A percentile compares a stretch with the other conserved stretches of the same genome.
phyloP scores from a whole-genome alignment of 345 rosid species.

The Brassica rapa region DNA sequence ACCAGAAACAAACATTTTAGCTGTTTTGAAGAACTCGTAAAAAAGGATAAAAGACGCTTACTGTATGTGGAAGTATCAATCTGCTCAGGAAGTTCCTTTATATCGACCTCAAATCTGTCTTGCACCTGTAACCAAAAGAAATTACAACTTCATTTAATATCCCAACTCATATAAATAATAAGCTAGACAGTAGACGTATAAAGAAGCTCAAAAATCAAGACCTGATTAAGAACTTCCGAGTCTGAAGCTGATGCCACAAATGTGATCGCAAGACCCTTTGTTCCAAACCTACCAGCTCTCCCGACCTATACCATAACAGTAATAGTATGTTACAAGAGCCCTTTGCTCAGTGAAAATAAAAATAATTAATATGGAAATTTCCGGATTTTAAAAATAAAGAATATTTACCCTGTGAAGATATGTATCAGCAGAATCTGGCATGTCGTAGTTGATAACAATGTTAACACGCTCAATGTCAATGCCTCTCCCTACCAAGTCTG shows the following conservation, averaged over 20 bases:
- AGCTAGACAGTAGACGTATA: background rate
- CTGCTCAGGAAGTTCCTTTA: constrained; percentile 95
- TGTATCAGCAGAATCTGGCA: constrained; percentile 99
- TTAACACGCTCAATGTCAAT: constrained; percentile 99
- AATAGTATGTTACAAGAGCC: background rate
- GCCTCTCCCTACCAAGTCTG: constrained; percentile 96
- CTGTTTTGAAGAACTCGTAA: background rate
- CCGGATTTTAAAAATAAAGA: background rate
- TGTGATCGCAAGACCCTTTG: constrained; percentile 97
- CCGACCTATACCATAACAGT: constrained; percentile 62
- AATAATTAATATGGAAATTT: background rate
- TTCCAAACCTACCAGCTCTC: constrained; percentile 98
- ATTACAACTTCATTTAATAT: background rate
- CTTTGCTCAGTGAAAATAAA: background rate
- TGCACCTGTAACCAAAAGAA: constrained; percentile 56
- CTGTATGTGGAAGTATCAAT: constrained; percentile 93
- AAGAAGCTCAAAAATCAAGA: constrained; percentile 20
- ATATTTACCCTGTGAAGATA: constrained; percentile 81
- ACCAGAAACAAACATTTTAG: background rate
- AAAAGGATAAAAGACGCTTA: constrained; percentile 37
- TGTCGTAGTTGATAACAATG: constrained; percentile 96
- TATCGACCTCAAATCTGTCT: constrained; percentile 93
- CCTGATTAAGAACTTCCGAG: constrained; percentile 95
- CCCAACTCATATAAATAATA: background rate
- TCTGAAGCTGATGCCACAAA: constrained; percentile 92